A percentile compares a stretch with the other conserved stretches of the same genome.
phyloP scores from a whole-genome alignment of 2,329 filamentous ascomycete genomes.

The Neofusicoccum laricinum region DNA sequence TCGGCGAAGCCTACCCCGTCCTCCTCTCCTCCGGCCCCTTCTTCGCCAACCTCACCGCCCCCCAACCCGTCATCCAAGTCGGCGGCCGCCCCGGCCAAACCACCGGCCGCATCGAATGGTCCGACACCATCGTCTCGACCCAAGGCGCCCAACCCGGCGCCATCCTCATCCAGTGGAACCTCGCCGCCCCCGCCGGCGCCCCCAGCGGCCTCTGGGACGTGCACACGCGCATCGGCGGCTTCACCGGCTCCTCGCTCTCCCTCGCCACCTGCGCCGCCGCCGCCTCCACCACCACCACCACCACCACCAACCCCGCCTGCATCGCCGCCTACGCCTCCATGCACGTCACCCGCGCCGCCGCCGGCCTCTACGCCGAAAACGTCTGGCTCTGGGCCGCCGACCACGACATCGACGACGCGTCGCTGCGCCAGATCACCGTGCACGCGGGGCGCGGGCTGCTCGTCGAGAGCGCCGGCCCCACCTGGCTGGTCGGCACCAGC shows the following conservation, averaged over 20 bases:
- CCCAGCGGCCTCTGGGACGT: constrained; percentile 81
- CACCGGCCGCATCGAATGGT: constrained; percentile 64
- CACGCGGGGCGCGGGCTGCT: constrained; percentile 82
- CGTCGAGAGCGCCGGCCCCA: constrained; percentile 56
- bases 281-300: constrained; percentile 52
- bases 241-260: constrained; percentile 74
- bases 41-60: constrained; percentile 48
- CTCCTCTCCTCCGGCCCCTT: constrained; percentile 71
- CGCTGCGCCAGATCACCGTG: constrained; percentile 73
- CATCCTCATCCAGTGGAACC: constrained; percentile 70
- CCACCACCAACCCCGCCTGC: constrained; percentile 59
- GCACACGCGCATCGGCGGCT: constrained; percentile 79
- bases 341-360: constrained; percentile 52
- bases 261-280: constrained; percentile 73
- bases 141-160: constrained; percentile 66
- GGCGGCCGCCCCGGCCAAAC: constrained; percentile 53
- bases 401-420: constrained; percentile 76
- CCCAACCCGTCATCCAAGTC: constrained; percentile 65
- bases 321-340: constrained; percentile 63
- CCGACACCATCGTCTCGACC: constrained; percentile 69
- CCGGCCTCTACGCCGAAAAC: constrained; percentile 75
- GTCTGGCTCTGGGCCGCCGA: constrained; percentile 91
- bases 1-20: constrained; percentile 79
- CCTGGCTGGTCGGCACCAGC: constrained; percentile 64
- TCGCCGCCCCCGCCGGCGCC: constrained; percentile 53